Base-by-base conservation (phyloP, 1,284 basidiomycete genomes). In the Athelia sp. region DNA sequence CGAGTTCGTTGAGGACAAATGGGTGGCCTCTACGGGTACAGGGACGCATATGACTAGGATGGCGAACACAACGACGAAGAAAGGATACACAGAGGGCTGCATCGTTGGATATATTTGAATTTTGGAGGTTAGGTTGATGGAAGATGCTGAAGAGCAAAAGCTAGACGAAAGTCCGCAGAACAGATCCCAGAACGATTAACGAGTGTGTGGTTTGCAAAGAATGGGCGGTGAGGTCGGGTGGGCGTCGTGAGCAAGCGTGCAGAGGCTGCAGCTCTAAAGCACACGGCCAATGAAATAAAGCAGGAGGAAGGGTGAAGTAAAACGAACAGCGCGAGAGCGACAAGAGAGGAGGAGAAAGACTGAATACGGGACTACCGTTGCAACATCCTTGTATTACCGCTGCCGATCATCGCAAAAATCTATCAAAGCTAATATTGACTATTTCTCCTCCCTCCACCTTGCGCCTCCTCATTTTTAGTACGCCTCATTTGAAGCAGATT, bases 231-330 rank as follows among this genome's bases (percentile, higher is more conserved):
- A n/a, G 36, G n/a, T 40, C n/a, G 15, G 6, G 6, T 4, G 36
- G 6, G 36, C 36, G 15, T 4, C 36, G 36, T 40, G 36, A n/a
- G 19, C 36, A 9, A 40, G 36, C 36, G 36, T 40, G 15, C 19
- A 21, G n/a, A 40, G 36, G 19, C 36, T 17, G 36, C 36, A 40
- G 36, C 36, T 40, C 36, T 6, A 17, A n/a, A 40, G 26, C 26
- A 40, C 36, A 40, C 36, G 36, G 36, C 36, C 36, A 40, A 40
- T 40, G 36, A 40, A n/a, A 40, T n/a, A 40, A 21, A 40, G n/a
- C 36, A 17, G 15, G 15, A n/a, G 19, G 36, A n/a, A n/a, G 9
- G 36, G 15, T 4, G 36, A n/a, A 40, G 36, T 9, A 9, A n/a
- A 40, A 40, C 36, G 36, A 40, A 40, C n/a, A 40, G 15, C 26